Evolutionary conservation across 225 moss, liverwort and hornwort genomes (phyloP).

Genomic region (Lunularia cruciata): DNA sequence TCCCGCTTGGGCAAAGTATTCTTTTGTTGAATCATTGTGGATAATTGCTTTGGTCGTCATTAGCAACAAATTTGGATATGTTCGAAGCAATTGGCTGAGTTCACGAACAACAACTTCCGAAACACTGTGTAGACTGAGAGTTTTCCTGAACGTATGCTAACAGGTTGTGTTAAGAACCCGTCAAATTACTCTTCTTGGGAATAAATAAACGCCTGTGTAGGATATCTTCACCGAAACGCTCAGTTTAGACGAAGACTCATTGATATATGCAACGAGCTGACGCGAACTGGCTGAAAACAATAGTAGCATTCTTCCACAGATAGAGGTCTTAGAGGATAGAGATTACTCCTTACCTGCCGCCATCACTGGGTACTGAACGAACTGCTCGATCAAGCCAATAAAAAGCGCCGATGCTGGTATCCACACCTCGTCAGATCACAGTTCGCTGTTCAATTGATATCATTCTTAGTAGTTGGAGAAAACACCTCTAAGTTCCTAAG

Average conservation of each 20-base stretch:
- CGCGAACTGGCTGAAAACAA: too few relatives aligned
- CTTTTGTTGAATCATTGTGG: conserved; percentile 22
- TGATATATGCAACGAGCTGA: too few relatives aligned
- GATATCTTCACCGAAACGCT: too few relatives aligned
- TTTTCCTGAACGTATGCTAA: conserved; percentile 25
- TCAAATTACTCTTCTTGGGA: too few relatives aligned
- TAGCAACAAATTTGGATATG: conserved; percentile 42
- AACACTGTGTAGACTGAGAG: conserved; percentile 44
- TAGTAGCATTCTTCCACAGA: too few relatives aligned
- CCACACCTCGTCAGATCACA: conserved; percentile 10
- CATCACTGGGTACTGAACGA: conserved; percentile 17
- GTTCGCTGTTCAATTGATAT: too few relatives aligned
- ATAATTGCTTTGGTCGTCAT: conserved; percentile 46
- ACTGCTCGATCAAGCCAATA: conserved; percentile 49
- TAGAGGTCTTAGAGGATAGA: too few relatives aligned
- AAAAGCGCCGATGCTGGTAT: conserved; percentile 46
- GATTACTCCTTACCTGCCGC: conserved; percentile 32
- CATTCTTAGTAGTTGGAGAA: too few relatives aligned
- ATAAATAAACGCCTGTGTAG: too few relatives aligned
- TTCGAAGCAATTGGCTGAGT: conserved; percentile 32
- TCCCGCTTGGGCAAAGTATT: conserved; percentile 5
- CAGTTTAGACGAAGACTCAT: too few relatives aligned
- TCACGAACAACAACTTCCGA: conserved; percentile 45
- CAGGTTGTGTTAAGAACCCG: background rate
- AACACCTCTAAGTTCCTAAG: too few relatives aligned